Conservation (phyloP, 495 filamentous ascomycete genomes). For the Neurospora sublineolata region DNA sequence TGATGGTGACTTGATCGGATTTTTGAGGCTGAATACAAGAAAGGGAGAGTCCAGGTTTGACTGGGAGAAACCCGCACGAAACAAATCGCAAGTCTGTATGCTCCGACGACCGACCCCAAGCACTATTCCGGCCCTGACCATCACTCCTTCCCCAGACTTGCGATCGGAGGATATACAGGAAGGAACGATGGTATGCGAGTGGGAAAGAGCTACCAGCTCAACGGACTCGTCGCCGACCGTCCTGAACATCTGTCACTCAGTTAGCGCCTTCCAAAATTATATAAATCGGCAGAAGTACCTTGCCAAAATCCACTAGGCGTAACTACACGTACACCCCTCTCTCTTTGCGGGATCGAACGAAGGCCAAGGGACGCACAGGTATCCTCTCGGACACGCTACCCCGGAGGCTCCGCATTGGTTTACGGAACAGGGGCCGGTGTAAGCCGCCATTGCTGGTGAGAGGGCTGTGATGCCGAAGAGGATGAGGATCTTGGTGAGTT, state of each 20-base stretch:
- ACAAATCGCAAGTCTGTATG: fast-evolving
- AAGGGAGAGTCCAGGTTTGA: neutral
- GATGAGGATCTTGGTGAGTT: neutral
- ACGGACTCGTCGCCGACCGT: neutral
- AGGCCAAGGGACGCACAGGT: conserved; percentile 17
- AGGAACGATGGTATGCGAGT: neutral
- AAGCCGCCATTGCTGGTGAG: conserved; percentile 4
- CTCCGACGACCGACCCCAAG: neutral
- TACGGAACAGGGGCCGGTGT: conserved; percentile 15
- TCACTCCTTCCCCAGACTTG: neutral
- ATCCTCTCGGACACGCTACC: conserved; percentile 11
- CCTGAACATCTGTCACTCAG: neutral
- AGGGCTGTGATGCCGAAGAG: neutral
- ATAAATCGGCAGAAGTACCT: neutral
- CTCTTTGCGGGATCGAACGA: conserved; percentile 10
- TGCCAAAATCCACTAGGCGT: neutral
- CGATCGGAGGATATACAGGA: neutral
- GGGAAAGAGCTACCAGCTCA: neutral
- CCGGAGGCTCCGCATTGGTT: conserved; percentile 11
- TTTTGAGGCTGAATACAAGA: neutral
- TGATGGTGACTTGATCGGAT: neutral
- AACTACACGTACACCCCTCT: conserved; percentile 17
- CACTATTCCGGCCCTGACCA: no score
- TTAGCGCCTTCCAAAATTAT: neutral
- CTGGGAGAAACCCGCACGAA: neutral